Base-by-base conservation (phyloP, 257 asterid species). In the Agastache rugosa region DNA sequence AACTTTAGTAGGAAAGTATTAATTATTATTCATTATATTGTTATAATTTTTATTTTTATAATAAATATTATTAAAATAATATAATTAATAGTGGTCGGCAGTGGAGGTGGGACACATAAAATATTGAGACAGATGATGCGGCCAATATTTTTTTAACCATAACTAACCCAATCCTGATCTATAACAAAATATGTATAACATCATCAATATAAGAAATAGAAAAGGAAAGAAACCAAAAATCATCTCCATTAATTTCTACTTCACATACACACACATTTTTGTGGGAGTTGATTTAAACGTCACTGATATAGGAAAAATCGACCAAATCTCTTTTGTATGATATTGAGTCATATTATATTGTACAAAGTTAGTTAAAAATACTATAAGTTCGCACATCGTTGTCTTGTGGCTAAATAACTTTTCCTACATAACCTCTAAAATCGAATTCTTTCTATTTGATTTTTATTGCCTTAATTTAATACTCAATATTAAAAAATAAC, bases 221-320 rank as follows among this genome's bases (percentile, higher is more conserved):
- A 53, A 19, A 2, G 4, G 3, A 8, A 11, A 6, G 19, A 8
- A 59, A 50, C n/a, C 22, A 16, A 50, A 15, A n/a, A 50, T 50
- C 22, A 16, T 50, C 23, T 50, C 2, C 8, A 2, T n/a, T n/a
- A n/a, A n/a, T 16, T 48, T n/a, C 20, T 48, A n/a, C 23, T 50
- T 50, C 23, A n/a, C 1, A 50, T 11, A n/a, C 11, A 16, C 5
- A 51, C 25, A 6, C 2, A 1, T 6, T 50, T 51, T 17, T n/a
- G 8, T n/a, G 20, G 22, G 16, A 23, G n/a, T 23, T 56, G 6
- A 55, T 56, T 23, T 25, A 0, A 58, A 58, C 64, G 41, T 58
- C 39, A 25, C 19, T 58, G 20, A 58, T 58, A 27, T 58, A 39
- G 59, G 72, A 53, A n/a, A 12, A 66, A 65, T 74, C 73, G 22